Evolutionary conservation across 148 eudicot species (phyloP).

Genomic region (Vaccinium macrocarpon): DNA sequence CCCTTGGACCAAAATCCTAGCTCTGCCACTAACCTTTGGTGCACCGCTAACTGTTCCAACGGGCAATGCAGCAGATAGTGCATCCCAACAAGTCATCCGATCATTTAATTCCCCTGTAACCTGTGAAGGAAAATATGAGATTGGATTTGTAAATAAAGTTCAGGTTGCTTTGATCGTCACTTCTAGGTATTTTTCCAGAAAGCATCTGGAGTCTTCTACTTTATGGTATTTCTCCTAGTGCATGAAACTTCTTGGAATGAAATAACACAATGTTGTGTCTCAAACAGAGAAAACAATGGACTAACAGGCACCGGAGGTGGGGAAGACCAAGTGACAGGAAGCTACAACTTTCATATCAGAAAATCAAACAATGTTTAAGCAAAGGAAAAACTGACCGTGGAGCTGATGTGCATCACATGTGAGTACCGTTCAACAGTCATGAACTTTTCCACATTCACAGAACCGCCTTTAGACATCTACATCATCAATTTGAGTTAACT

Average conservation of each 20-base stretch:
- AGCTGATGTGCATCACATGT: slow-evolving; percentile 98
- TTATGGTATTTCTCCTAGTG: neutral
- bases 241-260: neutral
- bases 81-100: slow-evolving; percentile 82
- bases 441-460: slow-evolving; percentile 79
- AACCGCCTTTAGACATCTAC: slow-evolving; percentile 87
- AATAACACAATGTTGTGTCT: neutral
- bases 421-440: slow-evolving; percentile 88
- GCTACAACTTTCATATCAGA: neutral
- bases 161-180: neutral
- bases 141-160: slow-evolving; percentile 1
- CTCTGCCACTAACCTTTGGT: slow-evolving; percentile 58
- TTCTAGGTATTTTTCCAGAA: neutral
- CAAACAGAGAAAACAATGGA: neutral
- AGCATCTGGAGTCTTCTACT: neutral
- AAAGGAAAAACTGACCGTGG: slow-evolving; percentile 62
- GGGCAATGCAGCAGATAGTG: slow-evolving; percentile 78
- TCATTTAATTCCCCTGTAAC: slow-evolving; percentile 84
- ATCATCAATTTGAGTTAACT: slow-evolving; percentile 12
- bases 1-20: no score
- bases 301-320: neutral
- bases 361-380: slow-evolving; percentile 3
- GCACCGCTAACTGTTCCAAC: slow-evolving; percentile 98
- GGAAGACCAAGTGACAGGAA: neutral
- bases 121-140: slow-evolving; percentile 31